Conservation (phyloP, 2,329 filamentous ascomycete species). For the Claviceps pusilla region DNA sequence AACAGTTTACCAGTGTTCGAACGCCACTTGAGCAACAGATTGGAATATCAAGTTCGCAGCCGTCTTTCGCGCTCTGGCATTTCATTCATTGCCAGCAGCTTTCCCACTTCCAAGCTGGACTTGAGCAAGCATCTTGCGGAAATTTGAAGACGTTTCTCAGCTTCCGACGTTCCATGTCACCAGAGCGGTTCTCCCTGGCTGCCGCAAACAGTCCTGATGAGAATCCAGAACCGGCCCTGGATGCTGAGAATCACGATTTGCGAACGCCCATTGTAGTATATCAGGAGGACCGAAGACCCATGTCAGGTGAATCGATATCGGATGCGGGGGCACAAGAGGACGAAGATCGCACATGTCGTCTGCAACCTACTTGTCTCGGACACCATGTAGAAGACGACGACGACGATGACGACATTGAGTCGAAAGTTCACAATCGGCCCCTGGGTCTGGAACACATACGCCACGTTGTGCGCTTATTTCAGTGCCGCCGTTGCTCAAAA, state of each 20-base stretch:
- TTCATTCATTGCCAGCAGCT: background rate
- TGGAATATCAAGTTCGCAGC: background rate
- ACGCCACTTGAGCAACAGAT: background rate
- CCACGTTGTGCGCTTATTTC: slow-evolving; percentile 49
- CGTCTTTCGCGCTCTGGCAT: background rate
- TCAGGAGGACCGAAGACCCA: background rate
- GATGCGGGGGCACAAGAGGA: background rate
- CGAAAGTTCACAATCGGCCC: background rate
- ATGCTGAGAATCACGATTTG: background rate
- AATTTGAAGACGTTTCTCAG: background rate
- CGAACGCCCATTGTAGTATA: background rate
- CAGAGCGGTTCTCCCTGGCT: slow-evolving; percentile 4
- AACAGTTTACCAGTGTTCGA: background rate
- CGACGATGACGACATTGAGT: background rate
- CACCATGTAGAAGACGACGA: background rate
- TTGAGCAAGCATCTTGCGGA: no score
- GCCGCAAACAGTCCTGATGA: slow-evolving; percentile 4
- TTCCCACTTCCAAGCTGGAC: background rate
- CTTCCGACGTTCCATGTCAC: slow-evolving; percentile 7
- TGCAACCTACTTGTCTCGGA: background rate
- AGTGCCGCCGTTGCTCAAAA: slow-evolving; percentile 60
- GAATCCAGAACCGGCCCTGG: slow-evolving; percentile 1
- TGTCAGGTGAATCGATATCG: background rate
- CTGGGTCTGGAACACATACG: slow-evolving; percentile 10
- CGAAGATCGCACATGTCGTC: no score